Base-by-base conservation (phyloP, 225 moss, liverwort and hornwort genomes). In the Takakia lepidozioides region DNA sequence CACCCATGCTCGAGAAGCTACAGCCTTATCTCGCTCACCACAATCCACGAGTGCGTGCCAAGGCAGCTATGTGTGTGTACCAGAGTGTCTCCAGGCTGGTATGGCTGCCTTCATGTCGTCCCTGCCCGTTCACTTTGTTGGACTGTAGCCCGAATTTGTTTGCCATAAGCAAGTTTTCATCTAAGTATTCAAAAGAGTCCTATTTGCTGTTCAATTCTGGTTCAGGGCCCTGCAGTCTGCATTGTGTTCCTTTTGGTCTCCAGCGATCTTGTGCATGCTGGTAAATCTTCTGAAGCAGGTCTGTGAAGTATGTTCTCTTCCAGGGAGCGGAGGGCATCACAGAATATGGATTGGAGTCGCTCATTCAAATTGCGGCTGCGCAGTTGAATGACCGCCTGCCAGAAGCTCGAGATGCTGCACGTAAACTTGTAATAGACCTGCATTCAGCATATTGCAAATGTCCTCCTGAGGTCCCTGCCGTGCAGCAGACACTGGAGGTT, bases 361-460 rank as follows among this genome's bases (percentile, higher is more conserved):
- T 98, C 10, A 70, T 98, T 40, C 84, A 85, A 54, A 87, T 70
- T 44, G 95, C 87, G 22, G 95, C 90, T 9, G 82, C 87, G 0
- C 95, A 98, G 43, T 58, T 98, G 69, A 98, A 83, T 56, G 95
- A 98, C 54, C 91, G 80, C 64, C 82, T 98, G 25, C 95, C 95
- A 25, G 95, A 98, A 71, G 95, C 95, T 25, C 87, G 95, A 43
- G 95, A 98, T 58, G 87, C 95, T 49, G 95, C 95, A 17, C 84
- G 95, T 21, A 98, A 90, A 53, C 82, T 98, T 0, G 58, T 98
- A 20, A 64, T 81, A 42, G 87, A 98, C 66, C 73, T 98, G 73
- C 90, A 98, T 58, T 74, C 80, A 20, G 95, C 74, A 3, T 85
- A 80, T 61, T 72, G 66, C 66, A 73, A 75, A 62, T 73, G 72